phyloP scores from a whole-genome alignment of 257 asterid genomes.

The Galeopsis tetrahit region DNA sequence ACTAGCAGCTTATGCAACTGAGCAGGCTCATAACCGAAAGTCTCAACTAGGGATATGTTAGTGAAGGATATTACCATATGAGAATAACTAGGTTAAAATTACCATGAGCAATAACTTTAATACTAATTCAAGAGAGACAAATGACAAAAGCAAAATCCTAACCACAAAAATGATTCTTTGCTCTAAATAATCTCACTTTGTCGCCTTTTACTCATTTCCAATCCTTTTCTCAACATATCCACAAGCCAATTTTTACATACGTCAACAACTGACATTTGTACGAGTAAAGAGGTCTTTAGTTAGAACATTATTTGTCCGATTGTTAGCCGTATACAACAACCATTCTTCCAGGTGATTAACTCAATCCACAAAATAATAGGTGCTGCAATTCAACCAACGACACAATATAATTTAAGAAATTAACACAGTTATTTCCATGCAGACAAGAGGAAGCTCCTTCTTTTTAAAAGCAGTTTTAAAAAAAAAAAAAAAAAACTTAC shows the following conservation, averaged over 20 bases:
- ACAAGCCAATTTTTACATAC: slow-evolving; percentile 7
- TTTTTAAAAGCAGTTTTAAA: slow-evolving; percentile 27
- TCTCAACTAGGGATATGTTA: neutral
- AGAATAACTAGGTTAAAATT: neutral
- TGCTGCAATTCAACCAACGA: slow-evolving; percentile 10
- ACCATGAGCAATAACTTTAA: neutral
- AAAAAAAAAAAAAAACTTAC: slow-evolving; percentile 41
- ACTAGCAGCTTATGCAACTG: slow-evolving; percentile 20
- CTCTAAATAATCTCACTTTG: neutral
- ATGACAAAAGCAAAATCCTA: slow-evolving; percentile 2
- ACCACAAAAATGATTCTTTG: slow-evolving; percentile 9
- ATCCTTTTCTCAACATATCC: neutral
- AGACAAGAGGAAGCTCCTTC: slow-evolving; percentile 7
- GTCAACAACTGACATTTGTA: neutral
- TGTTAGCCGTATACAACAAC: neutral
- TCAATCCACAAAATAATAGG: slow-evolving; percentile 1
- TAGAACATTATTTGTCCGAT: slow-evolving; percentile 7
- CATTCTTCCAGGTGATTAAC: slow-evolving; percentile 9
- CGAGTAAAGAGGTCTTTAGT: neutral
- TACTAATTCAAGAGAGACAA: neutral
- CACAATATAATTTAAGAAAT: slow-evolving; percentile 17
- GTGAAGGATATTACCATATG: neutral
- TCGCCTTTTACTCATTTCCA: slow-evolving; percentile 14
- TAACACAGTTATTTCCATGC: slow-evolving; percentile 8
- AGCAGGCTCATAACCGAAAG: slow-evolving; percentile 14